phyloP scores from a whole-genome alignment of 2,329 filamentous ascomycete species.

The Trichoderma sp. region DNA sequence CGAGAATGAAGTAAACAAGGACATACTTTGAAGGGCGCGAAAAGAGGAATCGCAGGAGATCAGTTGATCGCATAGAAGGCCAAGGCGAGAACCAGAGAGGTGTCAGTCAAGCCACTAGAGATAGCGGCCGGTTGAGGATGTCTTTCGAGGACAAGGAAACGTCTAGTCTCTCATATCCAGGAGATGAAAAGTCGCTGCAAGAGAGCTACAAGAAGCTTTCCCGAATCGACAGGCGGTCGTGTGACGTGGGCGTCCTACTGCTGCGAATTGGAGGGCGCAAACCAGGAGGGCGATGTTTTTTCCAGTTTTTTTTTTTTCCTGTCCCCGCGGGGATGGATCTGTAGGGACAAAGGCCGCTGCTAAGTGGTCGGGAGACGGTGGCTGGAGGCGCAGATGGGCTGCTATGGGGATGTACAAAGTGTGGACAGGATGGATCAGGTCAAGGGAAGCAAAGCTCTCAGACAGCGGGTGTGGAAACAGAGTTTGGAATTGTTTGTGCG shows the following conservation, averaged over 20 bases:
- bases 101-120: conserved; percentile 8
- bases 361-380: not conserved
- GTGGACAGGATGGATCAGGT: not conserved
- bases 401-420: not conserved
- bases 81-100: conserved; percentile 30
- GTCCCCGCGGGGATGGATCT: not conserved
- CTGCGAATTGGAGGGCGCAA: not conserved
- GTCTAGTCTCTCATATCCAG: conserved; percentile 27
- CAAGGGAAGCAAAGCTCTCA: not conserved
- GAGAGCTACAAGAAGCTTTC: conserved; percentile 13
- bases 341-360: not conserved
- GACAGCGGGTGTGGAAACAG: not conserved
- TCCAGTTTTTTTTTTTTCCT: not conserved
- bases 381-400: not conserved
- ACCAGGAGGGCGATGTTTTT: conserved; percentile 11
- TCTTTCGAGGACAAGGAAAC: conserved; percentile 30
- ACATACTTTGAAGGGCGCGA: conserved; percentile 85
- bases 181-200: not conserved
- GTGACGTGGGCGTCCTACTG: not conserved
- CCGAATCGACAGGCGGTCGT: not conserved
- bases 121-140: conserved; percentile 24
- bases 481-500: conserved; percentile 11
- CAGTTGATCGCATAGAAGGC: conserved; percentile 86
- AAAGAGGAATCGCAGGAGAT: conserved; percentile 89
- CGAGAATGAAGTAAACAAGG: not conserved